Base-by-base conservation (phyloP, 2,329 filamentous ascomycete genomes). In the Peltaster fructicola region DNA sequence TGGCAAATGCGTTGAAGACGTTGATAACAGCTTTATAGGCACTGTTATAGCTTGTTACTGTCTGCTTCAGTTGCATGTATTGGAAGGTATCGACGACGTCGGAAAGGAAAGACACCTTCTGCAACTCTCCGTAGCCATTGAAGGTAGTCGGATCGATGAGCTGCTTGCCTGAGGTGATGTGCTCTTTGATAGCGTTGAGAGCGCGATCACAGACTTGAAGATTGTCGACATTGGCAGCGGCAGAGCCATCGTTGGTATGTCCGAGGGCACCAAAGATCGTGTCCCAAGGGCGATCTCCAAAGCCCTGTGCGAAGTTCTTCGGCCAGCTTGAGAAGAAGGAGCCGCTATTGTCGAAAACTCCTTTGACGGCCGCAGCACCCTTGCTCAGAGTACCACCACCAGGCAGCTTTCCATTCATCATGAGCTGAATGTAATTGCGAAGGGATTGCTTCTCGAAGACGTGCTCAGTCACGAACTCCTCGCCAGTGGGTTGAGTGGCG, bases 161-260 rank as follows among this genome's bases (percentile, higher is more conserved):
- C n/a, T n/a, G n/a, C n/a, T n/a, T n/a, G n/a, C n/a, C n/a, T n/a
- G n/a, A n/a, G n/a, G n/a, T n/a, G n/a, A n/a, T n/a, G n/a, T n/a
- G n/a, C n/a, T n/a, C 22, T 15, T 23, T 23, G 12, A 23, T 10
- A 6, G 12, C 16, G 22, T 23, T 23, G 12, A 14, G 14, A 13
- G 22, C 22, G 7, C 12, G 12, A 6, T 23, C 22, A 7, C 14
- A 14, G 11, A 23, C 16, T 23, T 23, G 22, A 4, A 23, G 15
- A 14, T 23, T 23, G 15, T 15, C 14, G 8, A 23, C n/a, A n/a
- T n/a, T n/a, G n/a, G n/a, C n/a, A n/a, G n/a, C n/a, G n/a, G n/a
- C n/a, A n/a, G n/a, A n/a, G n/a, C n/a, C 16, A 15, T 23, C 22
- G 11, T 23, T 23, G 11, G 22, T 14, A 14, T 14, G 14, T 8